These are phyloP conservation scores for Penicillium sp. DNA, from an alignment of 2,329 filamentous ascomycete species.

Conservation along the genomic window DNA sequence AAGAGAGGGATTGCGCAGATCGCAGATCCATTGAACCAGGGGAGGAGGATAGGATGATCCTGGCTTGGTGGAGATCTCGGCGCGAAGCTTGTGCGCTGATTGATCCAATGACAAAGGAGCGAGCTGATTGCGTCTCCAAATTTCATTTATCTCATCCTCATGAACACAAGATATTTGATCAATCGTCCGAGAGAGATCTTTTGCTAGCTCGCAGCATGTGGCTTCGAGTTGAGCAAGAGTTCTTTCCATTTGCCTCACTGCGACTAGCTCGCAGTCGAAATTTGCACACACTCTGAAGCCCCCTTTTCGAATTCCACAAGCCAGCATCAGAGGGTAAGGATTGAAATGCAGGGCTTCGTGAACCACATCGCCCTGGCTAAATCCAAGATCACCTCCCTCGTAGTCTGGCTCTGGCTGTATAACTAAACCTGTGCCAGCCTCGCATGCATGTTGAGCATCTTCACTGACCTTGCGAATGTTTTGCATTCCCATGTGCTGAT, in stretches of 20 bases:
- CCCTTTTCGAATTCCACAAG: constrained; percentile 38
- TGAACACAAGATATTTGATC: constrained; percentile 36
- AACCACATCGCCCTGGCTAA: constrained; percentile 31
- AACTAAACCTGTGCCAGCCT: constrained; percentile 33
- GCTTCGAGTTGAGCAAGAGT: constrained; percentile 34
- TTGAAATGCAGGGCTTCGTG: constrained; percentile 40
- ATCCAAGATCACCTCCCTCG: constrained; percentile 33
- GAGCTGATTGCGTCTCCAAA: constrained; percentile 40
- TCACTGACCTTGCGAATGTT: constrained; percentile 41
- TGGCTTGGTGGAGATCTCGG: constrained; percentile 14
- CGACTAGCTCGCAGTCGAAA: constrained; percentile 38
- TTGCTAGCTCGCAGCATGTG: constrained; percentile 23
- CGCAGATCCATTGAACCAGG: constrained; percentile 25
- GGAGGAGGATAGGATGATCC: constrained; percentile 32
- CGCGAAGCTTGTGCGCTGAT: constrained; percentile 19
- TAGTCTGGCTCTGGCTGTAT: constrained; percentile 38
- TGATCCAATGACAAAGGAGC: constrained; percentile 33
- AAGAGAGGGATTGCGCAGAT: constrained; percentile 27
- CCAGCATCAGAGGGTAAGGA: constrained; percentile 47
- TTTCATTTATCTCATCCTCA: constrained; percentile 34
- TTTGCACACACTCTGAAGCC: constrained; percentile 42
- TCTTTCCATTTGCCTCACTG: constrained; percentile 32
- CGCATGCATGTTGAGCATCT: constrained; percentile 35
- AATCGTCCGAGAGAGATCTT: constrained; percentile 20
- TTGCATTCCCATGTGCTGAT: constrained; percentile 48